Conservation (phyloP, 305 asterid species). For the Caryopteris hybrid region DNA sequence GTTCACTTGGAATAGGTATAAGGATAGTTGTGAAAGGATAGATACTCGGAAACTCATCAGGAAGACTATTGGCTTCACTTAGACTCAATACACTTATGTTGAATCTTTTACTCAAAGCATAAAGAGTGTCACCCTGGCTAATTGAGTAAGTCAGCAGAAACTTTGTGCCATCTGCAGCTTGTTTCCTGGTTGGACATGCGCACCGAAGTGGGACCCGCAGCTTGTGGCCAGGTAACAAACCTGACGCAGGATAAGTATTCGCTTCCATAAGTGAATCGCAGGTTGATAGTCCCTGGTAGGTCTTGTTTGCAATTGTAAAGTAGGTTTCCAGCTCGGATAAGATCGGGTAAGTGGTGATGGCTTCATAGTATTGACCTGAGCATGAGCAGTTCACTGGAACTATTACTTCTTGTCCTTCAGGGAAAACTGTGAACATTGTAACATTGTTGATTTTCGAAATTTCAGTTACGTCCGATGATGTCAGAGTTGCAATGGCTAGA, state of each 20-base stretch:
- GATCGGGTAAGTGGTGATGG: slow-evolving; percentile 32
- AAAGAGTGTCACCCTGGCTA: slow-evolving; percentile 31
- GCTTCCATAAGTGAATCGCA: slow-evolving; percentile 28
- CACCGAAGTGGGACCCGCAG: slow-evolving; percentile 52
- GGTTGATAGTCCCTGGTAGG: slow-evolving; percentile 55
- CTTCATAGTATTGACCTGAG: slow-evolving; percentile 36
- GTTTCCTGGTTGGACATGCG: slow-evolving; percentile 52
- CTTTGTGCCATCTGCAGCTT: slow-evolving; percentile 30
- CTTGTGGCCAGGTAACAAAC: slow-evolving; percentile 24
- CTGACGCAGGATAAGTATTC: slow-evolving; percentile 14
- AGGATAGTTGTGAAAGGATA: slow-evolving; percentile 56
- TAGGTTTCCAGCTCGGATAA: slow-evolving; percentile 21
- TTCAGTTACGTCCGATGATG: slow-evolving; percentile 37
- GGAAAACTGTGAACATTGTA: slow-evolving; percentile 25
- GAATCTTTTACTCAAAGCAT: slow-evolving; percentile 34
- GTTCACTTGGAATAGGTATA: slow-evolving; percentile 41
- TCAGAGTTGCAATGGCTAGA: slow-evolving; percentile 40
- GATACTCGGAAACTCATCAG: slow-evolving; percentile 19
- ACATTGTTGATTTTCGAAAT: slow-evolving; percentile 37
- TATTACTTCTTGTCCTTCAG: slow-evolving; percentile 32
- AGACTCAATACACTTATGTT: slow-evolving; percentile 19
- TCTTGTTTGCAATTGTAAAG: slow-evolving; percentile 38
- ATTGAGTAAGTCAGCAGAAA: slow-evolving; percentile 47
- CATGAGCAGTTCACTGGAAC: slow-evolving; percentile 55
- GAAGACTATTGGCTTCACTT: slow-evolving; percentile 36